These are phyloP conservation scores for Ricinus communis DNA, from an alignment of 345 rosid genomes.

Conservation along the genomic window DNA sequence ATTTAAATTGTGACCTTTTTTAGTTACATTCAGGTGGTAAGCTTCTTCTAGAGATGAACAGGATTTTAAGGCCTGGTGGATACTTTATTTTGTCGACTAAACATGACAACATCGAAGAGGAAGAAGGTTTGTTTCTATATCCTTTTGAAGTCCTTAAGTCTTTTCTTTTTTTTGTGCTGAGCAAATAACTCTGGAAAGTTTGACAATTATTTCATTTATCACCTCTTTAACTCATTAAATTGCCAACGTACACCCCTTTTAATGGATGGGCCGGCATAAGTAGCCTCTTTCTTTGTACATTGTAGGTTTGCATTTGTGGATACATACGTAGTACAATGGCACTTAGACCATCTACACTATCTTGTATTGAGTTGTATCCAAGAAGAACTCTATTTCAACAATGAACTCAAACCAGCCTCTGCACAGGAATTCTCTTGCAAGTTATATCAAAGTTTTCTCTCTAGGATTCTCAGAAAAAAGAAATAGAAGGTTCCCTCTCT, in stretches of 20 bases:
- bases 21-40: slow-evolving; percentile 53
- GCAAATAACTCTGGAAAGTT: background rate
- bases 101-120: slow-evolving; percentile 70
- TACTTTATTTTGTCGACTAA: slow-evolving; percentile 84
- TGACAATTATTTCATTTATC: background rate
- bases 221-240: background rate
- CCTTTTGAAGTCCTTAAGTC: background rate
- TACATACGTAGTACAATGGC: background rate
- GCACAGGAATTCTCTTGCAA: background rate
- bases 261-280: background rate
- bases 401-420: background rate
- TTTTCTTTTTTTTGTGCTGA: background rate
- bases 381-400: background rate
- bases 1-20: slow-evolving; percentile 8
- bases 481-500: too few relatives aligned
- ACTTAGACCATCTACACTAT: background rate
- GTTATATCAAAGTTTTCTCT: background rate
- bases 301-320: background rate
- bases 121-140: slow-evolving; percentile 57
- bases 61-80: slow-evolving; percentile 82
- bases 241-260: background rate
- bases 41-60: slow-evolving; percentile 90
- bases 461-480: too few relatives aligned
- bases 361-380: background rate
- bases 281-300: background rate